Evolutionary conservation across 192 early-diverging fungal genomes (phyloP).

Genomic region (Gonapodya prolifera): DNA sequence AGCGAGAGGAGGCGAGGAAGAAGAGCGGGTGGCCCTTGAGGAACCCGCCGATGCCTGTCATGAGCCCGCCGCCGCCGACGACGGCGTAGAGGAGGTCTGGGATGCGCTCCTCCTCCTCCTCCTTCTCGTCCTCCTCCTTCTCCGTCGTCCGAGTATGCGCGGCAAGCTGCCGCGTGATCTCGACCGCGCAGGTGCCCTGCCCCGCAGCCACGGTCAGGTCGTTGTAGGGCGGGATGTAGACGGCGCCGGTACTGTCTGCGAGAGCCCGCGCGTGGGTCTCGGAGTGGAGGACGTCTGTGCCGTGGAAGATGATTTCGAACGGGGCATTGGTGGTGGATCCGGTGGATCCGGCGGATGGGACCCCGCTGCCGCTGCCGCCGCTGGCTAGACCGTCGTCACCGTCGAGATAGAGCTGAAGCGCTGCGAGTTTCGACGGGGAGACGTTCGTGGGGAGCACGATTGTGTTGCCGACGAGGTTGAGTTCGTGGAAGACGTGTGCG

Average conservation of each 20-base stretch:
- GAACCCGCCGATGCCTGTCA: slow-evolving; percentile 84
- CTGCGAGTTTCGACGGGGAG: not conserved
- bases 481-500: not conserved
- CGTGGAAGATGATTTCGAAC: not conserved
- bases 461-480: not conserved
- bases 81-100: slow-evolving; percentile 77
- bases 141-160: slow-evolving; percentile 6
- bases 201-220: slow-evolving; percentile 99
- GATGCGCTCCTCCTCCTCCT: slow-evolving; percentile 25
- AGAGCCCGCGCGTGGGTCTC: not conserved
- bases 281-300: not conserved
- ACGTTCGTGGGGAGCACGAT: not conserved
- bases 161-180: slow-evolving; percentile 36
- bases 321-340: no score
- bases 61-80: slow-evolving; percentile 89
- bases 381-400: not conserved
- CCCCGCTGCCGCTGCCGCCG: no score
- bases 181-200: slow-evolving; percentile 90
- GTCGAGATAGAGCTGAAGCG: not conserved
- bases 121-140: slow-evolving; percentile 3
- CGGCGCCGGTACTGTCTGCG: not conserved
- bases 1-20: slow-evolving; percentile 85
- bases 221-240: slow-evolving; percentile 90
- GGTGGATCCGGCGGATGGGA: no score
- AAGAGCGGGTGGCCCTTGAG: slow-evolving; percentile 79